Evolutionary conservation across 2,329 filamentous ascomycete species (phyloP).

Genomic region (Aspergillus nomiae): DNA sequence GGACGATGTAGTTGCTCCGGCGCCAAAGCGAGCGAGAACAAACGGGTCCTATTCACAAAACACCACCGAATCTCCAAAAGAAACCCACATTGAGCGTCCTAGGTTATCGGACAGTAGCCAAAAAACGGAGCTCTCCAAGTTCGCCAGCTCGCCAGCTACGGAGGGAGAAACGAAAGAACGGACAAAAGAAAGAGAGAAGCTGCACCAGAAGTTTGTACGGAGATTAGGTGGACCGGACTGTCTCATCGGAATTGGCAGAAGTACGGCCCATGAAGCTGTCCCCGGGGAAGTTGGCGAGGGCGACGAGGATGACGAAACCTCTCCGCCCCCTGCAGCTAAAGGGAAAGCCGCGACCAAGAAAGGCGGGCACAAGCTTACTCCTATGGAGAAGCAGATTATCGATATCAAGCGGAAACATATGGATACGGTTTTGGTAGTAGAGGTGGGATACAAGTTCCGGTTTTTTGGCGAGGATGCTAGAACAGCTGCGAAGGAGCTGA

Average conservation of each 20-base stretch:
- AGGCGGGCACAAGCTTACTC: constrained; percentile 80
- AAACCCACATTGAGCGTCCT: constrained; percentile 15
- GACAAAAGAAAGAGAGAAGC: constrained; percentile 64
- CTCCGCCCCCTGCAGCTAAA: constrained; percentile 50
- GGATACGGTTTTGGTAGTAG: constrained; percentile 87
- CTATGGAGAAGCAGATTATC: constrained; percentile 89
- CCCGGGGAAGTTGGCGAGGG: constrained; percentile 63
- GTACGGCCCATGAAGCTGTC: constrained; percentile 57
- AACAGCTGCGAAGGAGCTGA: constrained; percentile 82
- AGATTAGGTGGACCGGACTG: constrained; percentile 87
- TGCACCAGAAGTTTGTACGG: constrained; percentile 85
- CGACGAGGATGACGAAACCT: constrained; percentile 54
- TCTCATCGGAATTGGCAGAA: constrained; percentile 66
- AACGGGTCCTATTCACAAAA: constrained; percentile 22
- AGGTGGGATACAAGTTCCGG: constrained; percentile 97
- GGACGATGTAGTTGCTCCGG: constrained; percentile 42
- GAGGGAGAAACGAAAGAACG: constrained; percentile 54
- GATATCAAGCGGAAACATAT: constrained; percentile 91
- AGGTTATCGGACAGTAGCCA: constrained; percentile 42
- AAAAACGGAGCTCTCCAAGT: constrained; percentile 62
- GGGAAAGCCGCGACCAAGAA: constrained; percentile 63
- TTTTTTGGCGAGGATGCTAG: constrained; percentile 97
- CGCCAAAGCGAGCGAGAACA: constrained; percentile 42
- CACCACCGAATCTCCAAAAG: constrained; percentile 7
- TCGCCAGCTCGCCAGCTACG: constrained; percentile 53